phyloP scores from a whole-genome alignment of 352 stramenopile genomes.

The Sclerospora graminicola region DNA sequence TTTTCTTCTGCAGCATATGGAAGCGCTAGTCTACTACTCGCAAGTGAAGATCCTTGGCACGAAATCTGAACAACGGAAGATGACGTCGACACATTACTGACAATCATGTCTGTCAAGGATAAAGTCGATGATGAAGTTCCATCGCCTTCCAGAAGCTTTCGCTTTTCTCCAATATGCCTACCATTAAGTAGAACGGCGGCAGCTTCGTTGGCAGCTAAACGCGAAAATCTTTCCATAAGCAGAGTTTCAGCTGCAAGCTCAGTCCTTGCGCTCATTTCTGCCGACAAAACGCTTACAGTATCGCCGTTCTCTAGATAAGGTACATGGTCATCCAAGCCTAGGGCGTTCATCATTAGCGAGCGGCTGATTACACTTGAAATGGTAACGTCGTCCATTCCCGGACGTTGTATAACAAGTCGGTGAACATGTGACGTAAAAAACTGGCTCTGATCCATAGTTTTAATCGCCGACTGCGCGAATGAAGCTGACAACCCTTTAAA shows the following conservation, averaged over 20 bases:
- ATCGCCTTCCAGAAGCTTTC: conserved; percentile 25
- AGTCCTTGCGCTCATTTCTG: conserved; percentile 19
- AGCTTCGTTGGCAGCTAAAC: conserved; percentile 39
- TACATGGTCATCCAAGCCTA: conserved; percentile 20
- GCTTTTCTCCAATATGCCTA: conserved; percentile 15
- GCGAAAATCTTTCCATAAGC: conserved; percentile 59
- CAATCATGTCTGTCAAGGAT: conserved; percentile 16
- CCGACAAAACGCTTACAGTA: conserved; percentile 14
- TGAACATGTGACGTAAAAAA: conserved; percentile 61
- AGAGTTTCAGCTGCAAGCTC: conserved; percentile 39
- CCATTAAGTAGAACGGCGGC: conserved; percentile 26
- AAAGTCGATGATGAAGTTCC: conserved; percentile 11
- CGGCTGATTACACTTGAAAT: conserved; percentile 69
- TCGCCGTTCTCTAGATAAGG: conserved; percentile 43
- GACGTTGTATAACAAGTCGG: conserved; percentile 54
- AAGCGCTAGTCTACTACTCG: conserved; percentile 11
- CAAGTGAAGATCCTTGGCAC: conserved; percentile 3
- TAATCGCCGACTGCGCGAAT: conserved; percentile 49
- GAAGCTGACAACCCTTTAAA: conserved; percentile 61
- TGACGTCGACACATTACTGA: conserved; percentile 13
- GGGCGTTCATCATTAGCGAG: conserved; percentile 41
- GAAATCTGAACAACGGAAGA: conserved; percentile 15
- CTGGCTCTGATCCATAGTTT: conserved; percentile 46
- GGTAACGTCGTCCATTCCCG: conserved; percentile 57
- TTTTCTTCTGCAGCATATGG: conserved; percentile 15